Base-by-base conservation (phyloP, 2,329 filamentous ascomycete genomes). In the Shiraia bambusicola region DNA sequence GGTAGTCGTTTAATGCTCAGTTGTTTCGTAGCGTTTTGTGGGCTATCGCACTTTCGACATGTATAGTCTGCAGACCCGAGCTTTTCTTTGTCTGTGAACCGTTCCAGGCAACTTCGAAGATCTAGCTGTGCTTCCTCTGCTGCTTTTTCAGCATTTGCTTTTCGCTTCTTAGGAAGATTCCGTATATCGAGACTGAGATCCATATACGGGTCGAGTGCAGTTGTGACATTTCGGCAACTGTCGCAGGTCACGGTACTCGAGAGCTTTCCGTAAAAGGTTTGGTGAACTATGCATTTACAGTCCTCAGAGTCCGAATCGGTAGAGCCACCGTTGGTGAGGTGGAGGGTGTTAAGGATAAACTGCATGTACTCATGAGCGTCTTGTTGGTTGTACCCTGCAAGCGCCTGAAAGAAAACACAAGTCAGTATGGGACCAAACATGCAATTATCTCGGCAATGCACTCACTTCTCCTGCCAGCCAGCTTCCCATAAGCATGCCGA, bases 351-450 rank as follows among this genome's bases (percentile, higher is more conserved):
- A 26, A 94, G 86, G 25, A 97, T 80, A 62, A 95, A 96, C 65
- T 95, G 90, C 68, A 96, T 94, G 71, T 95, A 97, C 66, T 97
- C 92, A 64, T 97, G 92, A 1, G 92, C 92, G 63, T 97, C 92
- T 72, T 97, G 92, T 69, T 97, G 92, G 59, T 91, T 88, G 58
- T 94, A 95, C 9, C 91, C 93, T 2, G 92, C 88, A 15, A 77
- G 61, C 13, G 69, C 65, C 66, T 69, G 30, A 8, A 22, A 22
- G 19, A 8, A 8, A 6, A 19, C 11, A 31, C 8, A 13, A 22
- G 29, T 54, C 24, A 54, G 43, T 33, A 29, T 14, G 9, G 16
- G 19, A 14, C 17, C 11, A 38, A 12, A 14, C 40, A 8, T 4
- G 16, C 16, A 19, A 40, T 30, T 14, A 16, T 16, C 22, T 28